Conservation (phyloP, 257 asterid genomes). For the Solanum peruvianum region DNA sequence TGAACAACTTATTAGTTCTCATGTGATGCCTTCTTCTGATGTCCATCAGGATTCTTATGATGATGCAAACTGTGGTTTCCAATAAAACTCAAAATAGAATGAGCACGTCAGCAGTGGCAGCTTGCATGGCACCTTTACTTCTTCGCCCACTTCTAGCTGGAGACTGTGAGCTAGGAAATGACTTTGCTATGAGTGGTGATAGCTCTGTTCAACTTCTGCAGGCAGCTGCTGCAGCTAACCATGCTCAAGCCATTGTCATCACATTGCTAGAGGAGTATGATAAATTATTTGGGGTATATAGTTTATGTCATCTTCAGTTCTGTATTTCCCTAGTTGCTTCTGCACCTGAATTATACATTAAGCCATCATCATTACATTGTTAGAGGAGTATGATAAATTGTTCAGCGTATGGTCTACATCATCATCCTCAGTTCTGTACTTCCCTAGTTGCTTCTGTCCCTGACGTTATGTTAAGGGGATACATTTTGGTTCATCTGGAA, state of each 20-base stretch:
- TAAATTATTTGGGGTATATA: constrained; percentile 88
- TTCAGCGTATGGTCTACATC: constrained; percentile 59
- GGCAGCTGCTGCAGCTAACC: constrained; percentile 99
- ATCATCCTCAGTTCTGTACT: not conserved
- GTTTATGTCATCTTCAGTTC: not conserved
- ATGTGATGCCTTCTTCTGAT: constrained; percentile 1
- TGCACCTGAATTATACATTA: constrained; percentile 1
- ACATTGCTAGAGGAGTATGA: constrained; percentile 87
- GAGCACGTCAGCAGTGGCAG: constrained; percentile 98
- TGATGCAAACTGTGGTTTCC: constrained; percentile 84
- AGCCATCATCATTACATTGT: constrained; percentile 77
- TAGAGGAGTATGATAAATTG: constrained; percentile 69
- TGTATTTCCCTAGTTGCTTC: constrained; percentile 1
- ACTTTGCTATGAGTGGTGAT: constrained; percentile 74
- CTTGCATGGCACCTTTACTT: constrained; percentile 99
- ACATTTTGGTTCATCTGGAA: not conserved
- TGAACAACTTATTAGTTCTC: not conserved
- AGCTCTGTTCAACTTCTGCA: constrained; percentile 84
- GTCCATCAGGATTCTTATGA: constrained; percentile 67
- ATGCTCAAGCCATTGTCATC: constrained; percentile 95
- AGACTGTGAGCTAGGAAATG: constrained; percentile 76
- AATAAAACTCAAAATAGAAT: constrained; percentile 72
- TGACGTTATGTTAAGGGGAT: not conserved
- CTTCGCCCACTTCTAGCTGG: constrained; percentile 98
- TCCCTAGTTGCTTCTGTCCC: not conserved